Percentiles rank a stretch among this genome's conserved stretches.
These are phyloP conservation scores for Botryosphaeria dothidea DNA, from an alignment of 2,329 filamentous ascomycete genomes.

Conservation along the genomic window DNA sequence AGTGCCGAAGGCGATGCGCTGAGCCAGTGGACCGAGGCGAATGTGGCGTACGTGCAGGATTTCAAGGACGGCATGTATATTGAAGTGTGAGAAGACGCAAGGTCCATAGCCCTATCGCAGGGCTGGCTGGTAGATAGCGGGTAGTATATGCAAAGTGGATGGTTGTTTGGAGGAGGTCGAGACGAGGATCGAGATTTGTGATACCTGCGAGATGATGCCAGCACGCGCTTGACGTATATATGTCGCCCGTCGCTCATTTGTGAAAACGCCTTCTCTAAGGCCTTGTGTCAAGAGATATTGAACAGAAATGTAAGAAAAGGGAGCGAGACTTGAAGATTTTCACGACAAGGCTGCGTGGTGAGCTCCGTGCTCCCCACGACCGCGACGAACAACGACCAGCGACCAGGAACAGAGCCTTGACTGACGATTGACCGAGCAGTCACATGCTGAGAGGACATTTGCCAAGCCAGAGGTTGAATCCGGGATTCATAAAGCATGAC, in stretches of 20 bases:
- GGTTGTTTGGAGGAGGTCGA: not conserved
- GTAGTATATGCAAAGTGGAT: not conserved
- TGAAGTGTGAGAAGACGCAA: not conserved
- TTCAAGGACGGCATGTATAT: constrained; percentile 4
- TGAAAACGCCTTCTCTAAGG: not conserved
- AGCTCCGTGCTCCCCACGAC: too few relatives aligned
- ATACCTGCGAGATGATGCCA: not conserved
- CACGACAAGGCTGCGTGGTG: too few relatives aligned
- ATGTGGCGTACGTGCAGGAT: not conserved
- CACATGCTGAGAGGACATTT: too few relatives aligned
- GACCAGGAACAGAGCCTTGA: too few relatives aligned
- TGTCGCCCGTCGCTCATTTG: not conserved
- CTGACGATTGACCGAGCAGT: too few relatives aligned
- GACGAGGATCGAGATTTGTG: not conserved
- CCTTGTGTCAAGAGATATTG: too few relatives aligned
- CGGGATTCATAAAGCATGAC: too few relatives aligned
- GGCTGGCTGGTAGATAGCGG: not conserved
- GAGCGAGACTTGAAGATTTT: too few relatives aligned
- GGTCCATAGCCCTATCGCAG: not conserved
- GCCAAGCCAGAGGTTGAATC: too few relatives aligned
- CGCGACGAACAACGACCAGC: too few relatives aligned
- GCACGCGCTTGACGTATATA: not conserved
- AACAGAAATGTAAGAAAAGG: too few relatives aligned
- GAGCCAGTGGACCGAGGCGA: not conserved
- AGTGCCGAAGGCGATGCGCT: not conserved